These are phyloP conservation scores for Toxicodendron radicans DNA, from an alignment of 345 rosid genomes.

Conservation along the genomic window DNA sequence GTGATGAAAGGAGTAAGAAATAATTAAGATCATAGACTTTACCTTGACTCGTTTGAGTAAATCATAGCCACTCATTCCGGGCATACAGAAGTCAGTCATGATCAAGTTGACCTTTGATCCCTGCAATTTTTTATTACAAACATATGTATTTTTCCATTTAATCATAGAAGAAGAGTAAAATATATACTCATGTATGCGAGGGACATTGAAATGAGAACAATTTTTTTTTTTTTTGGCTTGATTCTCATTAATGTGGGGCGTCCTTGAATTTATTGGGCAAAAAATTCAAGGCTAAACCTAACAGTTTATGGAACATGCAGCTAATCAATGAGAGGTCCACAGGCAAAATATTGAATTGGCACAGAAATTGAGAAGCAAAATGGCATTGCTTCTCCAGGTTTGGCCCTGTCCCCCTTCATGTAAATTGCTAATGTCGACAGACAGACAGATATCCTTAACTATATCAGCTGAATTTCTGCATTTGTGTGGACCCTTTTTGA, in stretches of 20 bases:
- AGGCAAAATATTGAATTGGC: not conserved
- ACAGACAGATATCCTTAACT: not conserved
- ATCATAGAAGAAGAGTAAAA: too few relatives aligned
- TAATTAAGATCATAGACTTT: not conserved
- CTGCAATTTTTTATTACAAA: conserved; percentile 20
- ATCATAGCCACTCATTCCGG: conserved; percentile 89
- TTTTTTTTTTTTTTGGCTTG: too few relatives aligned
- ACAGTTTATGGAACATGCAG: not conserved
- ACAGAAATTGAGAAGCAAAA: not conserved
- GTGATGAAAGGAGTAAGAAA: too few relatives aligned
- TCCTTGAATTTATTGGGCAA: too few relatives aligned
- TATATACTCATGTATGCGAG: too few relatives aligned
- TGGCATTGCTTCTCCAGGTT: not conserved
- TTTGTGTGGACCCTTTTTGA: not conserved
- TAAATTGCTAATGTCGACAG: not conserved
- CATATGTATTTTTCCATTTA: too few relatives aligned
- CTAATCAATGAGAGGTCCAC: not conserved
- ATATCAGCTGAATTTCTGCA: not conserved
- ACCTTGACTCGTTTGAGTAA: conserved; percentile 80
- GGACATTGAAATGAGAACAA: too few relatives aligned
- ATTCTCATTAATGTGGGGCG: too few relatives aligned
- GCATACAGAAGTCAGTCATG: conserved; percentile 89
- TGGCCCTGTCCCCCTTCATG: too few relatives aligned
- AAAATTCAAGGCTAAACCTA: not conserved
- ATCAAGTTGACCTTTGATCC: conserved; percentile 70